Base-by-base conservation (phyloP, 2,329 filamentous ascomycete species). In the Penicillium sp. region DNA sequence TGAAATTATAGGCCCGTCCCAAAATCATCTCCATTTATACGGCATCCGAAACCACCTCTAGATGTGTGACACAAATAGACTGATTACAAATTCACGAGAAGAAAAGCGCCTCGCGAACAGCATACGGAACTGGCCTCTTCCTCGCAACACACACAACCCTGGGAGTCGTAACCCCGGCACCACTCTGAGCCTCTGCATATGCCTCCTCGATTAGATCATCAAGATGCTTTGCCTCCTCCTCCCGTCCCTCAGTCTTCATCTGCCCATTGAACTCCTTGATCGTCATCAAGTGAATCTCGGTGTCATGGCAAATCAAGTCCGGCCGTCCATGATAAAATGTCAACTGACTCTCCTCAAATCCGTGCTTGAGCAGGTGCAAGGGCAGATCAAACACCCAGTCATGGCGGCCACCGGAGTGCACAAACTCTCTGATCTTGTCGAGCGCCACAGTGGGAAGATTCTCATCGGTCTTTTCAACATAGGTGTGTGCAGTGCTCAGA, bases 401-500 rank as follows among this genome's bases (percentile, higher is more conserved):
- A 57, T 67, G 61, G n/a, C 63, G 59, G 7, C 65, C 65, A 3
- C 49, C 52, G 2, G 65, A 57, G 53, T 62, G 54, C n/a, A 55
- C 58, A 13, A 56, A 53, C 10, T 54, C 26, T 5, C 55, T 55
- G 9, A 68, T 49, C 52, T 63, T 55, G 10, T 68, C 59, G 5
- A 67, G 48, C 13, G 61, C 60, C 26, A 56, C 51, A 1, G 62
- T 57, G 2, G 43, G 26, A 5, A 55, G 31, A 44, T 48, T 56
- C 3, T 39, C 21, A 29, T 64, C 51, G 5, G 45, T 39, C 47
- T 59, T 63, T 51, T 59, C 55, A 21, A 65, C 44, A 27, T 57
- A 44, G 39, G 56, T 67, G 46, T 62, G 45, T 68, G 57, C 55
- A 27, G 53, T 62, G 42, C 70, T 57, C 33, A 71, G 55, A 21